Evolutionary conservation across 768 basidiomycete genomes (phyloP), one percentile per base, ranked within the genome.

Genomic region (Kwoniella heveanensis): DNA sequence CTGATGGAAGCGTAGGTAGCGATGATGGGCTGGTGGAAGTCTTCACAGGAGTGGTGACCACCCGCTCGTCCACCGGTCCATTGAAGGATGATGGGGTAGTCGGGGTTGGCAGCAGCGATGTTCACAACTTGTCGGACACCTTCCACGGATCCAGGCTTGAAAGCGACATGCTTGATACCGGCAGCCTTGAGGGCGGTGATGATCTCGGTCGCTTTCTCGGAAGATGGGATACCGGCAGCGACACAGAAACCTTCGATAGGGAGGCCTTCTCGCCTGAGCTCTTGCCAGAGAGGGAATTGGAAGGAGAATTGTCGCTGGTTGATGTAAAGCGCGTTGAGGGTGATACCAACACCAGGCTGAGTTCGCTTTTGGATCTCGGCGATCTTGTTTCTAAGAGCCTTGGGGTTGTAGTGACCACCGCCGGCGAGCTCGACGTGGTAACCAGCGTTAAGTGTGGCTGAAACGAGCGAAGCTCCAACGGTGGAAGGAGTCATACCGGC

Each of bases 11-110:
- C 85, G 80, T 99, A 99, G 0, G 94, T 97, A 39, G 88, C 82
- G 54, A 98, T 83, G 71, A 97, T 86, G 0, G 96, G 95, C 79
- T 94, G 92, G 74, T 97, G 95, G 86, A 98, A 94, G 79, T 99
- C 96, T 80, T 99, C 96, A 80, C 88, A 98, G 2, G 91, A 94
- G 82, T 98, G 96, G 73, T 99, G 96, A 54, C 96, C 96, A 66
- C 96, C 96, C 21, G 94, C 96, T 70, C 96, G 92, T 36, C 96
- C 96, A 72, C 96, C 96, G 54, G 96, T 99, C 96, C 96, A 98
- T 77, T 98, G 96, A 66, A 97, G 83, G 81, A 99, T 94, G 81
- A 99, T 88, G 9, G 96, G 95, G 85, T 91, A 98, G 82, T 92
- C 88, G 30, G 95, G 89, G 80, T 97, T 93, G 57, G 92, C 85